Evolutionary conservation across 805 yeast genomes (phyloP).

Genomic region (Cyberlindnera misumaiensis): DNA sequence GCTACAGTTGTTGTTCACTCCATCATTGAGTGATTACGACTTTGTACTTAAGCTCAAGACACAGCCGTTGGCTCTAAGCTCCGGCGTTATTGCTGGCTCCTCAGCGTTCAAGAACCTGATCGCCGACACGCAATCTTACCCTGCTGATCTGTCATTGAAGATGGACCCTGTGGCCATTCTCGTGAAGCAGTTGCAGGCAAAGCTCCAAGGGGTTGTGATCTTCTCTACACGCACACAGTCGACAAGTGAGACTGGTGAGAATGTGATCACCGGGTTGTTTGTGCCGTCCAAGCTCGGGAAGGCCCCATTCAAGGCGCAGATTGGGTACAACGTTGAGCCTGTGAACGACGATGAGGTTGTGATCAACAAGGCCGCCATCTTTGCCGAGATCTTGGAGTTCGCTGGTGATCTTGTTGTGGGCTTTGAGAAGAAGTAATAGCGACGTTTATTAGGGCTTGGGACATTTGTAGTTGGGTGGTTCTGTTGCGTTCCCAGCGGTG

Average conservation of each 20-base stretch:
- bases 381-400: conserved; percentile 59
- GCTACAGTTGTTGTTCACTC: conserved; percentile 59
- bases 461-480: too few species aligned
- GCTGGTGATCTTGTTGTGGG: conserved; percentile 60
- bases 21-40: conserved; percentile 81
- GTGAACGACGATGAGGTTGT: conserved; percentile 43
- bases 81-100: conserved; percentile 47
- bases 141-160: conserved; percentile 35
- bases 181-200: conserved; percentile 51
- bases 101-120: conserved; percentile 54
- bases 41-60: conserved; percentile 59
- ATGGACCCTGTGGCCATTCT: conserved; percentile 59
- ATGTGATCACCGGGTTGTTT: conserved; percentile 75
- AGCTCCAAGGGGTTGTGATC: conserved; percentile 61
- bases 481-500: too few species aligned
- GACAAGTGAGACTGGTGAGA: conserved; percentile 48
- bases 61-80: conserved; percentile 34
- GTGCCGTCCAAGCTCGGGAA: conserved; percentile 55
- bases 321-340: conserved; percentile 71
- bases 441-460: too few species aligned
- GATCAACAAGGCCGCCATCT: conserved; percentile 65
- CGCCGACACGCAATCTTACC: conserved; percentile 24
- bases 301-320: conserved; percentile 70
- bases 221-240: conserved; percentile 56
- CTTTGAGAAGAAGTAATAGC: conserved; percentile 19